Base-by-base conservation (phyloP, 2,329 filamentous ascomycete species). In the Monosporascus sp. region DNA sequence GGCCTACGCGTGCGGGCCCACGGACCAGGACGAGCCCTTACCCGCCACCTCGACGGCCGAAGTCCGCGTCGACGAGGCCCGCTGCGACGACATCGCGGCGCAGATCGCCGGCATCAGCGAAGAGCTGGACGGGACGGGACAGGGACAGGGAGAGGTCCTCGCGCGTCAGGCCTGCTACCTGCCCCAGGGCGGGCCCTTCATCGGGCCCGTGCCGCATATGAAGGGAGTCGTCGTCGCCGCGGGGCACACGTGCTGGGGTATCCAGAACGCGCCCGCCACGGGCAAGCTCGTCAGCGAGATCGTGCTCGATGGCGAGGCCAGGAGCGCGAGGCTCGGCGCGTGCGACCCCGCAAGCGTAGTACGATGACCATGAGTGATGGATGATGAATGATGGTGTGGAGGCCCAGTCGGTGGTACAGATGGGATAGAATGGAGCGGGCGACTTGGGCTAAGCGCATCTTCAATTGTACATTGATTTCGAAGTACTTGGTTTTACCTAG, bases 161-260 rank as follows among this genome's bases (percentile, higher is more conserved):
- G 79, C 79, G 7, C 75, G 81, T 50, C 88, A 92, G 71, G 88
- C 88, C 18, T 92, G 88, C 64, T 92, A 91, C 67, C 67, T 92
- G 38, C 88, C 88, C 0, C 85, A 86, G 63, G 82, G 86, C 4
- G 84, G 83, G 0, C 88, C 88, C 14, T 71, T 89, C 54, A 79
- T 91, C n/a, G 88, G 88, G 0, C 69, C 78, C 50, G 86, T 87
- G n/a, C 77, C 79, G 7, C 57, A 55, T 5, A 78, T 81, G 1
- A 79, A 80, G 56, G 88, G 88, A 0, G 65, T 90, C 44, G 74
- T 85, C 49, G 74, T 92, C 58, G 88, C 88, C 2, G 78, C 86
- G 0, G 88, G 88, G 0, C 88, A 92, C 72, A 90, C 86, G 2
- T 91, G 88, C 67, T 92, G 88, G 88, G 88, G 88, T 0, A 90